These are phyloP conservation scores for Salix udensis DNA, from an alignment of 345 rosid genomes.

Conservation along the genomic window DNA sequence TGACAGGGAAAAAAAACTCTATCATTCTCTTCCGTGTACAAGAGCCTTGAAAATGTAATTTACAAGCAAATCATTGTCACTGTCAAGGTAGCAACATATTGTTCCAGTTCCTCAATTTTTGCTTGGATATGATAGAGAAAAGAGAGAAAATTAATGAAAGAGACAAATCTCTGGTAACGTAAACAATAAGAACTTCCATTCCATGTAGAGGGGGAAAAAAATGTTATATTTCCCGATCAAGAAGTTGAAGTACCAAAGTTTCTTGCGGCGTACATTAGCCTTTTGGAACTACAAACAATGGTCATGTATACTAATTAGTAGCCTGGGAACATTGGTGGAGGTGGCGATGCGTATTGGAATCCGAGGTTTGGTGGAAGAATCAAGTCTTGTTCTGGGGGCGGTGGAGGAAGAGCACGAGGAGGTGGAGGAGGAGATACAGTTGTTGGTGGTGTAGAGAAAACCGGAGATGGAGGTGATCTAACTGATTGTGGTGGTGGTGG, in stretches of 20 bases:
- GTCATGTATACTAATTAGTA: conserved; percentile 35
- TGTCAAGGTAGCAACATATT: neutral
- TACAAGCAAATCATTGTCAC: neutral
- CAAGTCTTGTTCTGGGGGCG: conserved; percentile 25
- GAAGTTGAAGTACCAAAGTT: neutral
- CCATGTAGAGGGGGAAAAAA: neutral
- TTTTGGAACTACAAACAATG: conserved; percentile 4
- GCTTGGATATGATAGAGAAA: neutral
- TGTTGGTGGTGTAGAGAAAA: neutral
- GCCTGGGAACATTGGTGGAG: conserved; percentile 72
- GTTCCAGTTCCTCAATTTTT: neutral
- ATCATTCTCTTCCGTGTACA: neutral
- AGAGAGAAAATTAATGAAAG: neutral
- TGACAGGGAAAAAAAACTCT: neutral
- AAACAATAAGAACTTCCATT: neutral
- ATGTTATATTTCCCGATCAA: neutral
- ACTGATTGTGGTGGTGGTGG: conserved; percentile 20
- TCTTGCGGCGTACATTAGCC: neutral
- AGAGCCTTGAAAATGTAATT: neutral
- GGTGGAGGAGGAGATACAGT: conserved; percentile 13
- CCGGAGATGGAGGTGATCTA: conserved; percentile 1
- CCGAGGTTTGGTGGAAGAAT: conserved; percentile 60
- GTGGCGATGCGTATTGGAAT: conserved; percentile 65
- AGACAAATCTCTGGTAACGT: neutral
- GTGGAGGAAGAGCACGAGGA: conserved; percentile 1